Evolutionary conservation across 1,284 basidiomycete genomes (phyloP), one percentile per base, ranked within the genome.

Genomic region (Naganishia sp.): DNA sequence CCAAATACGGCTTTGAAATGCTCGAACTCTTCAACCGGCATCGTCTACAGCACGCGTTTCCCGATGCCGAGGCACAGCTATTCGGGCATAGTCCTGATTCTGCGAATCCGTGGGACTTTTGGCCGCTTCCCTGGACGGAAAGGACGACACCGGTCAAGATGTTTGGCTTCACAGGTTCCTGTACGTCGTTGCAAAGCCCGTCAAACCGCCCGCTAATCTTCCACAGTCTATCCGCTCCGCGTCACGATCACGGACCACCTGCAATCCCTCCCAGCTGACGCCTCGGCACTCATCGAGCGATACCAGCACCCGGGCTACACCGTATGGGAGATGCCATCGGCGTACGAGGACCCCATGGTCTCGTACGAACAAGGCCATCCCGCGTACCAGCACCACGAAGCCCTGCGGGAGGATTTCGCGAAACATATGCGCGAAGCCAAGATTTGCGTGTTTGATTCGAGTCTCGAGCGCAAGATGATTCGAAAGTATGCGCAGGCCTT

Each of bases 91-190:
- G 74, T 64, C 77, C 78, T 6, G 78, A 80, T 69, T 76, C 77
- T 9, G 79, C 74, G 44, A 80, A 78, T 66, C 72, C 77, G 57
- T 80, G 79, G 79, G 78, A 80, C 64, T 80, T 78, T 56, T 80
- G 70, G 55, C 79, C 79, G 16, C 56, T 75, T 2, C 55, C 68
- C 10, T 79, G 78, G 78, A 54, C 43, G 0, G 59, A 74, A 3
- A 77, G 75, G 69, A 73, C 65, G 25, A 50, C 68, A 4, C 70
- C 78, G 54, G 78, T 76, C 5, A 75, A 72, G 21, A 70, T 79
- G 42, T 80, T 80, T 68, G 79, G 78, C 10, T 78, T 71, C 65
- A 77, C 77, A 49, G 77, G 78, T 9, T 71, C 69, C 11, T 78
- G 76, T 77, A 63, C 70, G 76, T 46, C 18, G 9, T 25, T 6